Base-by-base conservation (phyloP, 2,329 filamentous ascomycete species). In the Penicillium paneum region DNA sequence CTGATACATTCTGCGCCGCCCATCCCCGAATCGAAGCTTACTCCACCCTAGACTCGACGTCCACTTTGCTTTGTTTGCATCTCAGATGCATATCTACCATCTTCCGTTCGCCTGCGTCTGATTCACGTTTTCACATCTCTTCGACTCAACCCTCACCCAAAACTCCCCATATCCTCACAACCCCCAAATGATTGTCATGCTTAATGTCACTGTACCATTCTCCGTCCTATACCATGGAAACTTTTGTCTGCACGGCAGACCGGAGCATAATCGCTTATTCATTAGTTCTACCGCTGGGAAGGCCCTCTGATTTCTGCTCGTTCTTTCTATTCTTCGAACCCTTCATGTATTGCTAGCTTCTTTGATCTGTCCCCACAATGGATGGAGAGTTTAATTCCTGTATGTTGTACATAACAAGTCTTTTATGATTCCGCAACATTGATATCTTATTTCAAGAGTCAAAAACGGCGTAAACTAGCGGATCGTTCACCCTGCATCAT, bases 321-420 rank as follows among this genome's bases (percentile, higher is more conserved):
- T 45, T 55, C 38, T 44, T 40, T 42, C 17, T 32, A 34, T 49
- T 43, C 34, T 31, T 53, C 47, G 29, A 54, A 41, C 48, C 53
- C 56, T 60, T 57, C 60, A 26, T 65, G 62, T 64, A 64, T 64
- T 64, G 60, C 39, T 64, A 64, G 49, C 50, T 61, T 59, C 52
- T 26, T 50, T 50, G 36, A 47, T 56, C 38, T 29, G 54, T 52
- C 17, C 40, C 38, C 40, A 53, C 19, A 45, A 58, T 49, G 54
- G 52, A 59, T 49, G 56, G 46, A 50, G 43, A 36, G 26, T 50
- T 12, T 41, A 59, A 49, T 53, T 48, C 42, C 48, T 58, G 52
- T 49, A 61, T 64, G 61, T 64, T 64, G 62, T 64, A 64, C 49
- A 64, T 64, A 64, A 51, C 58, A 29, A 60, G 42, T 39, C 12